A percentile compares a stretch with the other conserved stretches of the same genome.
These are phyloP conservation scores for Calamus simplicifolius DNA, from an alignment of 176 grass and related monocot genomes.

Conservation along the genomic window DNA sequence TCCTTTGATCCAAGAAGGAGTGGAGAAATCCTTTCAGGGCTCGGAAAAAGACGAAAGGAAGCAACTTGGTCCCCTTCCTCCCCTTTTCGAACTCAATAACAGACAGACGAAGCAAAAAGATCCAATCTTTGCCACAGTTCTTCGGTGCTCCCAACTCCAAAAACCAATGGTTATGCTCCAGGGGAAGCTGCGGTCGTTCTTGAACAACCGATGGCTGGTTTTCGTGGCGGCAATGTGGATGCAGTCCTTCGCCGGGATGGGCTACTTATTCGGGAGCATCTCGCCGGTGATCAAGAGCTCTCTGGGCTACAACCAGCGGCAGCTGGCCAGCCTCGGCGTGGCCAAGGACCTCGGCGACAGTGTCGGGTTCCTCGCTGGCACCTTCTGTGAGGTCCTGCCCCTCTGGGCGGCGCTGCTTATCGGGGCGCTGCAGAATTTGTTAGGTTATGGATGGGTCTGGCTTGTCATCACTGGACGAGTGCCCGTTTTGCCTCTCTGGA, in stretches of 20 bases:
- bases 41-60: no score
- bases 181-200: conserved; percentile 29
- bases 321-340: conserved; percentile 75
- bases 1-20: no score
- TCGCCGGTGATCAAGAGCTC: conserved; percentile 83
- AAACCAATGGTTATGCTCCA: conserved; percentile 8
- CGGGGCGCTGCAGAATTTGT: conserved; percentile 71
- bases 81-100: no score
- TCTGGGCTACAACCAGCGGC: conserved; percentile 76
- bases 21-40: no score
- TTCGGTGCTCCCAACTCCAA: no score
- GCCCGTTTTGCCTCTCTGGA: conserved; percentile 65
- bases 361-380: conserved; percentile 80
- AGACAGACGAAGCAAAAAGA: no score
- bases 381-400: conserved; percentile 59
- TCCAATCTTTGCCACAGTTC: no score
- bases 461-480: conserved; percentile 47
- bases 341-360: conserved; percentile 90
- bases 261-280: conserved; percentile 88
- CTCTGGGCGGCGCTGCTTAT: conserved; percentile 81
- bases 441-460: conserved; percentile 82
- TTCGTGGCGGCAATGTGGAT: conserved; percentile 98
- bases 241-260: conserved; percentile 72
- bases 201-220: conserved; percentile 74
- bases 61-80: no score